Evolutionary conservation across 495 filamentous ascomycete species (phyloP).

Genomic region (Tuber umbilicatum): DNA sequence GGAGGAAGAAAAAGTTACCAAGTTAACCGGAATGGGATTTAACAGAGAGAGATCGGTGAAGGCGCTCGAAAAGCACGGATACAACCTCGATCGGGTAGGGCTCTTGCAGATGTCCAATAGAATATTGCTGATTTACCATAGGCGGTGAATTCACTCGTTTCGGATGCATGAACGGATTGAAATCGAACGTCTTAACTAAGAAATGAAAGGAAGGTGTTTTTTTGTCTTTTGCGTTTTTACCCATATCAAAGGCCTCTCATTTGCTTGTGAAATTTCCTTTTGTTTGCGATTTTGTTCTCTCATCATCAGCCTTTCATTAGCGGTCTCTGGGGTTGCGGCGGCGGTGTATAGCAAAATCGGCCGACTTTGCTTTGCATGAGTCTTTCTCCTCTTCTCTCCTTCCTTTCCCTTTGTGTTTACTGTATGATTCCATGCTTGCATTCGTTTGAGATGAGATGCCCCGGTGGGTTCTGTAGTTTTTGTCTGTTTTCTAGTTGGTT

Average conservation of each 20-base stretch:
- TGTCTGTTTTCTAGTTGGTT: not conserved
- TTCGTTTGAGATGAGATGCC: not conserved
- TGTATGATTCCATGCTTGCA: constrained; percentile 4
- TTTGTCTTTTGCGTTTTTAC: not conserved
- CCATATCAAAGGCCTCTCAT: not conserved
- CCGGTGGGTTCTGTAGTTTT: not conserved
- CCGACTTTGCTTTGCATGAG: not conserved
- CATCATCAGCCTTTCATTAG: not conserved
- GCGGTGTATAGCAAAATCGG: not conserved
- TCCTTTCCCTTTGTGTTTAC: not conserved
- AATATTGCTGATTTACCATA: not conserved
- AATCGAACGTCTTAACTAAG: not conserved
- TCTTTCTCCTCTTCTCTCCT: not conserved
- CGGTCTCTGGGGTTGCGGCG: not conserved
- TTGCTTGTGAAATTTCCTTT: not conserved
- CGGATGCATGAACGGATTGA: not conserved
- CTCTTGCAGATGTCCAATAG: constrained; percentile 3
- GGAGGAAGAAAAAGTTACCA: constrained; percentile 86
- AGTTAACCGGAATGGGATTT: constrained; percentile 88
- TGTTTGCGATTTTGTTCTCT: not conserved
- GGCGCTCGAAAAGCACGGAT: constrained; percentile 89
- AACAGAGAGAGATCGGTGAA: constrained; percentile 66
- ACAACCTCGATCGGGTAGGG: constrained; percentile 82
- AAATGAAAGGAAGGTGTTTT: not conserved
- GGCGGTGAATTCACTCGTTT: constrained; percentile 1